Evolutionary conservation across 805 yeast genomes (phyloP).

Genomic region (Nematodospora valgi): DNA sequence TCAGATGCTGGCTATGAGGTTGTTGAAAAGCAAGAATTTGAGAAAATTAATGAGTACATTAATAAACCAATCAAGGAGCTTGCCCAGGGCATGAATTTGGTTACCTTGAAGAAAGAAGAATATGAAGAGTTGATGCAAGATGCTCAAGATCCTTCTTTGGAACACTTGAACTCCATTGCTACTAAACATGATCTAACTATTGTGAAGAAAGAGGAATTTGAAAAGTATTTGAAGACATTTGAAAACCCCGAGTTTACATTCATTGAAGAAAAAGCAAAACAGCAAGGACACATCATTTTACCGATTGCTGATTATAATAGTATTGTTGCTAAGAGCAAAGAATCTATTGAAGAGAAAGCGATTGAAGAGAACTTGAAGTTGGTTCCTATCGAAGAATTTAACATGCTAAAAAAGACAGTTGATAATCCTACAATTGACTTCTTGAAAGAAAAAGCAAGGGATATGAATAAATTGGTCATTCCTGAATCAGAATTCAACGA

Average conservation of each 20-base stretch:
- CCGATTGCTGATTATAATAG: constrained; percentile 11
- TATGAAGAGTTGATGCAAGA: constrained; percentile 6
- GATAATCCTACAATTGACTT: constrained; percentile 30
- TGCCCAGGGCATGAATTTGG: constrained; percentile 16
- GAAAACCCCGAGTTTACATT: constrained; percentile 10
- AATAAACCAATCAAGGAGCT: constrained; percentile 22
- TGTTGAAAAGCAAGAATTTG: constrained; percentile 12
- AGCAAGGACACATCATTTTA: constrained; percentile 39
- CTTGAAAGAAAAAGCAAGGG: constrained; percentile 16
- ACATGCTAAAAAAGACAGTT: constrained; percentile 3
- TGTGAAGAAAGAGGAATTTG: constrained; percentile 19
- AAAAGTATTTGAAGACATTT: background rate
- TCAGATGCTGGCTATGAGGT: constrained; percentile 12
- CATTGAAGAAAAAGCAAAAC: constrained; percentile 8
- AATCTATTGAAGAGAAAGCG: constrained; percentile 11
- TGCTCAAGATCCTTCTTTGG: constrained; percentile 24
- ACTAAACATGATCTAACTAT: constrained; percentile 12
- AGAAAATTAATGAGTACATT: constrained; percentile 13
- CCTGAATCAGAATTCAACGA: constrained; percentile 12
- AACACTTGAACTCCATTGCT: constrained; percentile 25
- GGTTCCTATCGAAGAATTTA: constrained; percentile 7
- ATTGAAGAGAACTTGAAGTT: constrained; percentile 6
- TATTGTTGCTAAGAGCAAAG: background rate
- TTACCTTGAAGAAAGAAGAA: constrained; percentile 6
- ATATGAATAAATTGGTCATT: constrained; percentile 13